Conservation (phyloP, 1,284 basidiomycete species). For the Dichomitus squalens region DNA sequence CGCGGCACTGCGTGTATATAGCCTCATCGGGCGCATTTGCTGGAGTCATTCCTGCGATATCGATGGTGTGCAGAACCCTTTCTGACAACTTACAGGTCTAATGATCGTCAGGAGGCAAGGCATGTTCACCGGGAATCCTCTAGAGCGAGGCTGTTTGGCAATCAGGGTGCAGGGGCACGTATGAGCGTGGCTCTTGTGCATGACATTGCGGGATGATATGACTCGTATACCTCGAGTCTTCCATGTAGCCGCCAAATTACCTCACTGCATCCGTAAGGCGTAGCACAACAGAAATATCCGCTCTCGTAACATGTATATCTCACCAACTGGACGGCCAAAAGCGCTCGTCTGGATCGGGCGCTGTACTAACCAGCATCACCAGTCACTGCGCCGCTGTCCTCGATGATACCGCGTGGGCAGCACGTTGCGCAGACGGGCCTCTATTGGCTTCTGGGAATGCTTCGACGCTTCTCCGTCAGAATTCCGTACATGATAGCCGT, state of each 20-base stretch:
- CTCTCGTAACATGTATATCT: background rate
- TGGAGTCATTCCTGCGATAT: no score
- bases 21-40: background rate
- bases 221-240: background rate
- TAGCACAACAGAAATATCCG: background rate
- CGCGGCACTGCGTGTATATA: background rate
- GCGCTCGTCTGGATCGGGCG: background rate
- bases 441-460: slow-evolving; percentile 12
- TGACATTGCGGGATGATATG: background rate
- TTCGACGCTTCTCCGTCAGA: slow-evolving; percentile 25
- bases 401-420: slow-evolving; percentile 20
- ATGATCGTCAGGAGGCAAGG: background rate
- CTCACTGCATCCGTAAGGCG: background rate
- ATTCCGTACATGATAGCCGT: slow-evolving; percentile 24
- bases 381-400: slow-evolving; percentile 7
- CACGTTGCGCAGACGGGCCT: slow-evolving; percentile 16
- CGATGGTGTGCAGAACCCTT: no score
- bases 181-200: background rate
- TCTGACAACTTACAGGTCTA: no score
- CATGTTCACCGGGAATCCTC: background rate
- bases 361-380: slow-evolving; percentile 7
- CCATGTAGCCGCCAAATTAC: background rate
- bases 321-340: background rate
- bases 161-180: background rate
- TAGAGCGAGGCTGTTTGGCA: background rate